These are phyloP conservation scores for Akebia trifoliata DNA, from an alignment of 164 flowering plant species.

Conservation along the genomic window DNA sequence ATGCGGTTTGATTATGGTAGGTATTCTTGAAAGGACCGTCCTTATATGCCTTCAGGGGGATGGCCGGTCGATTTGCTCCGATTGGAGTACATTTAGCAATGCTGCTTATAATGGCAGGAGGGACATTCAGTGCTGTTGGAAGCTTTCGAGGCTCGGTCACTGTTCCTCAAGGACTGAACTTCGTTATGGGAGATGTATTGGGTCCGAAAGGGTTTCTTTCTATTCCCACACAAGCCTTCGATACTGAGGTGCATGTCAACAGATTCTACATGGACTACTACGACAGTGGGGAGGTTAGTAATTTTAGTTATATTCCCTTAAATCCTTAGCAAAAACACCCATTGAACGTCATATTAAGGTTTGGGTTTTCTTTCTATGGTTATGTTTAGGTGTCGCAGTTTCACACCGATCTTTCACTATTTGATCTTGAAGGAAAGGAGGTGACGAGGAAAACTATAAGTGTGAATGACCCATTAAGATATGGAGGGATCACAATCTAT, in stretches of 20 bases:
- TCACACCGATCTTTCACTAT: slow-evolving; percentile 78
- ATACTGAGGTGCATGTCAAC: slow-evolving; percentile 92
- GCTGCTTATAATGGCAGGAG: slow-evolving; percentile 92
- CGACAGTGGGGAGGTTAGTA: slow-evolving; percentile 82
- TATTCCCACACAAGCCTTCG: slow-evolving; percentile 67
- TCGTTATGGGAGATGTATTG: slow-evolving; percentile 82
- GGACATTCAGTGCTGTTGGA: slow-evolving; percentile 83
- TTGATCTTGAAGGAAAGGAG: slow-evolving; percentile 81
- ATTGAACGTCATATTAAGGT: too few species aligned
- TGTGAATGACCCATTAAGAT: slow-evolving; percentile 93
- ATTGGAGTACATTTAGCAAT: slow-evolving; percentile 94
- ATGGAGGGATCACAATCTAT: slow-evolving; percentile 82
- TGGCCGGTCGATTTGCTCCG: slow-evolving; percentile 93
- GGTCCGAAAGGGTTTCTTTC: slow-evolving; percentile 84
- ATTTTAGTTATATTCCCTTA: not conserved
- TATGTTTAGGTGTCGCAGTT: slow-evolving; percentile 67
- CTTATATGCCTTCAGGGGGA: slow-evolving; percentile 86
- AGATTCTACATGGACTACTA: slow-evolving; percentile 87
- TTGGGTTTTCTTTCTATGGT: slow-evolving; percentile 1
- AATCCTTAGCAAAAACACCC: too few species aligned
- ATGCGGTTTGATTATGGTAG: slow-evolving; percentile 27
- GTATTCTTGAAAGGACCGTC: slow-evolving; percentile 85
- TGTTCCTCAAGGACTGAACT: slow-evolving; percentile 95
- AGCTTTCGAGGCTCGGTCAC: slow-evolving; percentile 91
- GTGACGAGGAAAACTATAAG: slow-evolving; percentile 89